Percentiles rank a stretch among this genome's conserved stretches.
Conservation (phyloP, 2,329 filamentous ascomycete species). For the Beauveria pseudobassiana region DNA sequence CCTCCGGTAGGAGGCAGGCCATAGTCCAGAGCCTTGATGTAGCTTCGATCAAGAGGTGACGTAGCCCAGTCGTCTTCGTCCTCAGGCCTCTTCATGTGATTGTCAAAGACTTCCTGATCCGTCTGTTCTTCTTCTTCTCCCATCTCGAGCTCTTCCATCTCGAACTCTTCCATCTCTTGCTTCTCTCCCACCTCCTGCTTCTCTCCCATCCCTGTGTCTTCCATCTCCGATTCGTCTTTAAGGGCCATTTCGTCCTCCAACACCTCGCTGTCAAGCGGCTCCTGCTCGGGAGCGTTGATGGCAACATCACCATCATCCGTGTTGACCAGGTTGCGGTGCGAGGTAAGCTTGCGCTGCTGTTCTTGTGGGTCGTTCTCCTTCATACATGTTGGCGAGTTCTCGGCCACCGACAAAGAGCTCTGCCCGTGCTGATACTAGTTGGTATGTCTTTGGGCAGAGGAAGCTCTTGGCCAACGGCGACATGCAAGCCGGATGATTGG, state of each 20-base stretch:
- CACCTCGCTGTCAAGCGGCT: not conserved
- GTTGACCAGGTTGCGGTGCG: conserved; percentile 35
- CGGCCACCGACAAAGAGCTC: conserved; percentile 76
- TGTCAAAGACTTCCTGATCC: conserved; percentile 26
- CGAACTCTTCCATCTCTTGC: conserved; percentile 18
- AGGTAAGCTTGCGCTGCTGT: conserved; percentile 75
- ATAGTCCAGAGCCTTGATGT: conserved; percentile 76
- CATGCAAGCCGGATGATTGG: conserved; percentile 81
- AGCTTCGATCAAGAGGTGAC: conserved; percentile 64
- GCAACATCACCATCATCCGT: conserved; percentile 25
- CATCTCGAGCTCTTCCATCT: not conserved
- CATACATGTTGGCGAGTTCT: conserved; percentile 94
- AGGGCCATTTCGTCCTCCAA: conserved; percentile 7
- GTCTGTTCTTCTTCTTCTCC: conserved; percentile 19
- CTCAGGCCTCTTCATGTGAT: not conserved
- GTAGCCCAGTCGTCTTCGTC: conserved; percentile 36
- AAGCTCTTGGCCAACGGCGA: conserved; percentile 89
- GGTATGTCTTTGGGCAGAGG: conserved; percentile 56
- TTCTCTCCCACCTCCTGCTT: conserved; percentile 14
- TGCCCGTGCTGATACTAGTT: conserved; percentile 71
- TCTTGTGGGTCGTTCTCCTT: conserved; percentile 87
- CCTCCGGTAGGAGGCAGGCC: conserved; percentile 93
- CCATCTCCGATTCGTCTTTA: conserved; percentile 12
- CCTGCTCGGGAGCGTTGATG: conserved; percentile 16
- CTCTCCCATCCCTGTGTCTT: not conserved